Evolutionary conservation across 768 basidiomycete genomes (phyloP), one percentile per base, ranked within the genome.

Genomic region (Podaxis mareebaensis): DNA sequence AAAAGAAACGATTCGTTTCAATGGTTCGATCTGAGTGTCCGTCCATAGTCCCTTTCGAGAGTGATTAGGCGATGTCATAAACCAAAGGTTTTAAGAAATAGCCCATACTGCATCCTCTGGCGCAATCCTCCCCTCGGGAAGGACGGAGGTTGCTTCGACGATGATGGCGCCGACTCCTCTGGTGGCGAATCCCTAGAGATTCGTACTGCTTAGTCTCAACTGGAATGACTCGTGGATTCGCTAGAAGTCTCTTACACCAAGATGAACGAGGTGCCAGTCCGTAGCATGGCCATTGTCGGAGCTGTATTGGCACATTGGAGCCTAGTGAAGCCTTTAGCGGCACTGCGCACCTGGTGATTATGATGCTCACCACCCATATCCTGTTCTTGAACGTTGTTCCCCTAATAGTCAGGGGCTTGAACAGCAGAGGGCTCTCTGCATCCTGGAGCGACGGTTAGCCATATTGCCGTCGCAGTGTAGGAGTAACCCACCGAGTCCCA

Each of bases 251-350:
- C 33, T 3, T 65, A 85, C 84, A 1, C 90, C 90, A 38, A 91
- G 79, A 70, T 94, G 91, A 17, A 92, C 90, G 3, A 93, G 74
- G 72, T 95, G 93, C 87, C 89, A 93, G 65, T 93, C 89, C 1
- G 92, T 92, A 3, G 87, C 85, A 68, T 90, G 86, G 0, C 92
- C 92, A 57, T 87, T 76, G 51, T 90, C 83, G 8, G 86, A 80
- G 62, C 87, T 89, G 75, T 94, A 95, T 73, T 89, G 87, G 72
- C 92, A 93, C 92, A 93, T 93, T 2, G 90, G 90, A 11, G 90
- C 77, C 87, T 88, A 65, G 10, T 53, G 49, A 56, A 30, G 56
- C 49, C 20, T 64, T n/a, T 8, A 33, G 30, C 10, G 39, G 44
- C 48, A 58, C 22, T 20, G 55, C 17, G 26, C 22, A n/a, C 53